phyloP scores from a whole-genome alignment of 495 filamentous ascomycete genomes.

The Sphaerosporella brunnea region DNA sequence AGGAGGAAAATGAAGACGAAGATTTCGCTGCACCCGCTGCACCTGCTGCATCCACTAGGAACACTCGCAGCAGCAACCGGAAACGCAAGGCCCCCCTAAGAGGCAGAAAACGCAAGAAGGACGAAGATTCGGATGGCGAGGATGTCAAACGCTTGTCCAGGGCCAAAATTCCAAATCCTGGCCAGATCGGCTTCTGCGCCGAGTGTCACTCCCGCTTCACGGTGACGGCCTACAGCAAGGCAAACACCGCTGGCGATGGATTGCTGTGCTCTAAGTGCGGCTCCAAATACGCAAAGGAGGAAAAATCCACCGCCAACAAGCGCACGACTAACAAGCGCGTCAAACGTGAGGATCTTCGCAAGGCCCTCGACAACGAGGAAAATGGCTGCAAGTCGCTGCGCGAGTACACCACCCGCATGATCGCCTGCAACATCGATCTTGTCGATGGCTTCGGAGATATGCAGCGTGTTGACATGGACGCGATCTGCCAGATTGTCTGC shows the following conservation, averaged over 20 bases:
- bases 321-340: conserved; percentile 14
- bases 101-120: conserved; percentile 18
- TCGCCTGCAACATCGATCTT: conserved; percentile 22
- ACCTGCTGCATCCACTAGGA: too few relatives aligned
- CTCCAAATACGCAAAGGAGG: conserved; percentile 51
- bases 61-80: conserved; percentile 26
- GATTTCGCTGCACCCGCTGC: conserved; percentile 21
- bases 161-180: conserved; percentile 45
- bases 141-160: conserved; percentile 37
- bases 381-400: too few relatives aligned
- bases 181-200: conserved; percentile 79
- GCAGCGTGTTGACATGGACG: conserved; percentile 16
- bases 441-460: conserved; percentile 23
- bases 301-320: conserved; percentile 41
- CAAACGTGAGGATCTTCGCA: conserved; percentile 10
- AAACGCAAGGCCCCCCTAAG: not conserved
- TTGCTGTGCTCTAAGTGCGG: conserved; percentile 73
- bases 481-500: conserved; percentile 23
- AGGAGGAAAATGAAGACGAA: not conserved
- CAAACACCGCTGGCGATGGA: conserved; percentile 56
- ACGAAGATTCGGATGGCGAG: conserved; percentile 34
- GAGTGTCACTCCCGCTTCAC: conserved; percentile 77
- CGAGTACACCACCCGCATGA: too few relatives aligned
- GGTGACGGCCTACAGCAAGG: conserved; percentile 74
- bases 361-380: conserved; percentile 12